Evolutionary conservation across 345 rosid species (phyloP), one percentile per base, ranked within the genome.

Genomic region (Zanthoxylum bungeanum): DNA sequence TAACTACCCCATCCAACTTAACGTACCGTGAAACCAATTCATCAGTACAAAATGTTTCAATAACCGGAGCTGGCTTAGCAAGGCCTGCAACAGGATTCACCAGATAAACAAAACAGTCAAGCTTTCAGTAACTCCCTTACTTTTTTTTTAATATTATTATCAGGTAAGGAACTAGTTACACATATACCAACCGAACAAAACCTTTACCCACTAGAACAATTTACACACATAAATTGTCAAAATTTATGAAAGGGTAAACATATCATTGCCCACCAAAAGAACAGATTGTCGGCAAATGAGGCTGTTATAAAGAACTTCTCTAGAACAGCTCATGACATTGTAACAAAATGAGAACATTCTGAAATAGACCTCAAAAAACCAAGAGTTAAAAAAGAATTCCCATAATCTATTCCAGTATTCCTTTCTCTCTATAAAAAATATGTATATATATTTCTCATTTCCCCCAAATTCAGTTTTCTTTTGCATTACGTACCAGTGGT

Each of bases 11-110:
- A 64, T 87, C 95, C 66, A 89, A 73, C 73, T 86, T 87, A 76
- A 89, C 84, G 60, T 83, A 51, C 9, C 55, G 81, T 1, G 86
- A 83, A 77, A 89, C 83, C 73, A 89, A 65, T 75, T 89, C 95
- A 81, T 89, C 92, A 53, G 83, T 67, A 69, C 83, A 84, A 61
- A 89, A 87, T 65, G 95, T 89, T 72, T 89, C 95, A 68, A 87
- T 87, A 46, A 89, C 90, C 49, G 95, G 95, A 67, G 81, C 88
- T 33, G 92, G 92, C 79, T 89, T 89, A 51, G 95, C 95, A 63
- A 89, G 90, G 44, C 95, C 95, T 89, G 84, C 76, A 81, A 68
- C 63, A 33, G 30, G 16, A 46, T 56, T n/a, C 58, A 60, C 4
- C 51, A 39, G 69, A 57, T 25, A 59, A 78, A 28, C 12, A 17